Evolutionary conservation across 441 rosid species (phyloP), one percentile per base, ranked within the genome.

Genomic region (Eruca vesicaria): DNA sequence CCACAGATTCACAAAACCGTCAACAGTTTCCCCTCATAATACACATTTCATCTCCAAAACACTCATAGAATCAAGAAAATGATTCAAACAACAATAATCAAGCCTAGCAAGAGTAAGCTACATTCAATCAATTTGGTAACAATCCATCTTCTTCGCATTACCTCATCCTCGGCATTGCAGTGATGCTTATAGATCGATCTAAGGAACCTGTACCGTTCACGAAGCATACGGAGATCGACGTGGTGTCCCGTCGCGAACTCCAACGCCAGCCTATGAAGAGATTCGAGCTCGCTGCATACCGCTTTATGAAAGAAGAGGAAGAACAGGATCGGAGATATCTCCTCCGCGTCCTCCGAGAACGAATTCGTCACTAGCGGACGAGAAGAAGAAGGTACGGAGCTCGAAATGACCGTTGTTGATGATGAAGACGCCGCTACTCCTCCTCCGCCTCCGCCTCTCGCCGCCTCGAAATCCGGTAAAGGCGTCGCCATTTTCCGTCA

Each of bases 121-220:
- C 56, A 31, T 9, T 23, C 31, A 64, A 56, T 56, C 71, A 23
- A 58, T 65, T 29, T n/a, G 64, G 29, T 55, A 60, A 19, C 5
- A 52, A 5, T 14, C 26, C 6, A 53, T 9, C 20, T n/a, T 63
- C 71, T 12, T 52, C 14, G 60, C 68, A 58, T 74, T 88, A 88
- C 95, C 92, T 89, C 95, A 59, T 89, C 95, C 73, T 89, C 95
- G 60, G 95, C 95, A 83, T 81, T 78, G 81, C 86, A 84, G 75
- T 89, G 95, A 26, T 88, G 86, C 81, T 78, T 85, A 66, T 86
- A 89, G 84, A 89, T 83, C 63, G 88, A 85, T 66, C 90, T 84
- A 56, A 89, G 69, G 76, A 85, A 84, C 73, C 83, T 83, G 78
- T 84, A 89, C 55, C 90, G 88, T 61, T 81, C 82, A 5, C 84